These are phyloP conservation scores for Solanum pennellii DNA, from an alignment of 257 asterid genomes.

Conservation along the genomic window DNA sequence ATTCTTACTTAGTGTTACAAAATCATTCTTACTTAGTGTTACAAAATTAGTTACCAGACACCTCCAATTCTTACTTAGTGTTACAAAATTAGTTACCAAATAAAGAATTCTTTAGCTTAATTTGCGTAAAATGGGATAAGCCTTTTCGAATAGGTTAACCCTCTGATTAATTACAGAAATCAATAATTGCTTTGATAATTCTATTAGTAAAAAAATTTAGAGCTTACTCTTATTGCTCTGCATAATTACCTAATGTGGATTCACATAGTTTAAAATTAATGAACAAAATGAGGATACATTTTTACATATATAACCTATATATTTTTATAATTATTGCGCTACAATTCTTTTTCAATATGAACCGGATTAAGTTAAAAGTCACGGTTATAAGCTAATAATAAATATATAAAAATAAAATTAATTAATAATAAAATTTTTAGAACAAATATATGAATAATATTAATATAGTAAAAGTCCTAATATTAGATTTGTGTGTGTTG, in stretches of 20 bases:
- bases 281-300: not conserved
- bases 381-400: not conserved
- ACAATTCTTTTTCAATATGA: too few species aligned
- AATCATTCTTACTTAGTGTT: too few species aligned
- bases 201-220: not conserved
- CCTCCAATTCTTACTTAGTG: not conserved
- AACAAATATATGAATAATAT: not conserved
- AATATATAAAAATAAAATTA: not conserved
- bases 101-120: not conserved
- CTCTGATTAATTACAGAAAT: not conserved
- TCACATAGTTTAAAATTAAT: not conserved
- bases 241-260: not conserved
- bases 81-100: not conserved
- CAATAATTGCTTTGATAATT: not conserved
- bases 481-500: not conserved
- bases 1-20: not conserved
- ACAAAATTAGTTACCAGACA: too few species aligned
- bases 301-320: not conserved
- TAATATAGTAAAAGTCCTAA: not conserved
- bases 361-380: not conserved
- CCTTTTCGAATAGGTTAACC: not conserved
- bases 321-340: not conserved
- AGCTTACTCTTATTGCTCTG: not conserved
- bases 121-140: not conserved
- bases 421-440: not conserved